A percentile compares a stretch with the other conserved stretches of the same genome.
Evolutionary conservation across 306 rosid genomes (phyloP).

Genomic region (Clitoria ternatea): DNA sequence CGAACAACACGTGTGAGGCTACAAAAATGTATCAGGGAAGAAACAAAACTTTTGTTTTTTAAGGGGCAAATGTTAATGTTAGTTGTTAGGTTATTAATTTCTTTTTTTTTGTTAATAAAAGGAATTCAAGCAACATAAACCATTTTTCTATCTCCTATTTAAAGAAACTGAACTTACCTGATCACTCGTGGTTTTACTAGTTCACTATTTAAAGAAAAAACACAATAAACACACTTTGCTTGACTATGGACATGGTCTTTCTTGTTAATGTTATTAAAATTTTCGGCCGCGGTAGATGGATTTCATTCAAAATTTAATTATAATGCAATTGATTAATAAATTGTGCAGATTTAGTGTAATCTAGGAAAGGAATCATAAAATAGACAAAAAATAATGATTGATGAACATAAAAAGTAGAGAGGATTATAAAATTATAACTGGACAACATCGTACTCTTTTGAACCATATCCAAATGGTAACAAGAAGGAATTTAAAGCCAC

Average conservation of each 20-base stretch:
- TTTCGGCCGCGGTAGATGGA: background rate
- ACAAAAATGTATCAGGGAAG: constrained; percentile 12
- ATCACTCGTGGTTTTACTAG: background rate
- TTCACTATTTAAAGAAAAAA: background rate
- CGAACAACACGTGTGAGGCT: constrained; percentile 28
- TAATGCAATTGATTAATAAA: background rate
- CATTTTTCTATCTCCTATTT: no score
- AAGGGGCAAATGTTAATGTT: no score
- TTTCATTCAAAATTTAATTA: background rate
- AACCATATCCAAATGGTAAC: background rate
- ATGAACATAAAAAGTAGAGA: background rate
- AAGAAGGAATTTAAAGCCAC: background rate
- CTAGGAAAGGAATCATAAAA: background rate
- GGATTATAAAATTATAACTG: constrained; percentile 1
- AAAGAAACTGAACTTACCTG: background rate
- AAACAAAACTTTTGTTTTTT: no score
- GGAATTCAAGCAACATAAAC: no score
- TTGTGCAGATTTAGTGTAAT: background rate
- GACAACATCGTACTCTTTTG: constrained; percentile 9
- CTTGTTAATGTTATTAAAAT: background rate
- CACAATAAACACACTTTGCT: background rate
- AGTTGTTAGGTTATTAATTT: no score
- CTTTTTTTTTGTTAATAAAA: no score
- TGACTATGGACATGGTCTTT: background rate
- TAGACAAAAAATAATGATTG: background rate